Conservation (phyloP, 1,284 basidiomycete species). For the Puccinia triticina region DNA sequence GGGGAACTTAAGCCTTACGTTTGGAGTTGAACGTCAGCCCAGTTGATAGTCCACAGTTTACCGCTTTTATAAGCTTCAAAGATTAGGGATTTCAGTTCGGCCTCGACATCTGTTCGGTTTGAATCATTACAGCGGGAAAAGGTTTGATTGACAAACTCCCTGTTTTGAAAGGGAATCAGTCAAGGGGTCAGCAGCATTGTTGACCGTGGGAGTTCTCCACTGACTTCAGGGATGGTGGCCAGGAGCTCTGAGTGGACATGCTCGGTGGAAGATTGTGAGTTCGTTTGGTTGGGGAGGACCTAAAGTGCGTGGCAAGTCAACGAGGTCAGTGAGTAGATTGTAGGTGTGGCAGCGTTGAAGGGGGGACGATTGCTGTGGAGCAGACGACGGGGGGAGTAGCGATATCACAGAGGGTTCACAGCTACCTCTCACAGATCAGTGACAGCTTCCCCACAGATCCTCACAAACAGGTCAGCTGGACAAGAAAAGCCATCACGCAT, state of each 20-base stretch:
- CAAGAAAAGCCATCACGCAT: not conserved
- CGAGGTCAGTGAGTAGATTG: too few species aligned
- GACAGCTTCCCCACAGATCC: not conserved
- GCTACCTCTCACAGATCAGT: not conserved
- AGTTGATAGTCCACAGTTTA: constrained; percentile 84
- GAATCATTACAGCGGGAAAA: constrained; percentile 59
- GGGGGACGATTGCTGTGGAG: not conserved
- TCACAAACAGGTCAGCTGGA: not conserved
- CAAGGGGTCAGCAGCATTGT: not conserved
- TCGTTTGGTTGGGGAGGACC: not conserved
- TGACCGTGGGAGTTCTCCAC: not conserved
- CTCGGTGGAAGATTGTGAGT: not conserved
- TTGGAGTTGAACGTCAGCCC: constrained; percentile 78
- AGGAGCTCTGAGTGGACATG: constrained; percentile 43
- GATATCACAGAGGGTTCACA: not conserved
- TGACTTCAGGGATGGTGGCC: constrained; percentile 41
- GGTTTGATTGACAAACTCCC: constrained; percentile 58
- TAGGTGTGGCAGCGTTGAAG: too few species aligned
- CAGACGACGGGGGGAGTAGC: not conserved
- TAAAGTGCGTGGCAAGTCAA: not conserved
- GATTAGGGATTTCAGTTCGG: constrained; percentile 62
- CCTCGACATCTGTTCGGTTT: constrained; percentile 61
- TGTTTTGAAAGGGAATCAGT: constrained; percentile 50
- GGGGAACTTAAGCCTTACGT: too few species aligned
- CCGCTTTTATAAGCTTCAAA: constrained; percentile 65